Base-by-base conservation (phyloP, 208 protist species). In the Leptomonas pyrrhocoris region DNA sequence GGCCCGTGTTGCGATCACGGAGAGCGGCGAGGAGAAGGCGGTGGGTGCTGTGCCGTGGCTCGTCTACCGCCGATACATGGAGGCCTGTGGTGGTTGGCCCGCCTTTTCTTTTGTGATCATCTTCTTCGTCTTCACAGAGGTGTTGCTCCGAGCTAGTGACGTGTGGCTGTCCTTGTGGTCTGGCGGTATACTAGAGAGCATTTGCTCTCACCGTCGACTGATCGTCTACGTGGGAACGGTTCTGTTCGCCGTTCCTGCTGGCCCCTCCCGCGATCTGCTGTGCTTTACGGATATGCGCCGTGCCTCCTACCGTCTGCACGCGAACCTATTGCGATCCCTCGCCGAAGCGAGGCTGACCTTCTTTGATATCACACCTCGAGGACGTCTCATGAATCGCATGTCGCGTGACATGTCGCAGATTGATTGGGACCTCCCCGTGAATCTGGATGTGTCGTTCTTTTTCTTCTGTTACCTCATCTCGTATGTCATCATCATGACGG, bases 351-450 rank as follows among this genome's bases (percentile, higher is more conserved):
- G 83, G 1, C 89, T 97, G 57, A 27, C 55, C 25, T 99, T 98
- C 74, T 99, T 98, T 74, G 95, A 99, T 68, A 81, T 80, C 1
- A 98, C 91, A 0, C 97, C 96, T 0, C 40, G 84, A 2, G 98
- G 98, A 0, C 86, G 96, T 16, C 86, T 99, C 28, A 53, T 99
- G 23, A 98, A 98, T 65, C 85, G 98, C 34, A 98, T 99, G 77
- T 88, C 81, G 19, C 90, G 92, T 21, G 98, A 99, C 61, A 84
- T 97, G 25, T 74, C 77, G 18, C 70, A 51, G 16, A 69, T 98
- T 12, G 94, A 98, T 69, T 63, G 73, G 31, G 72, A 71, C 50
- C 65, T 96, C n/a, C 82, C 57, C 19, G 28, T 53, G 15, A 61
- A 48, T 13, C 23, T 62, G 25, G 74, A 92, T 15, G 38, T 42